Percentiles rank a stretch among this genome's conserved stretches.
Conservation (phyloP, 176 grass and related monocot genomes). For the Zoysia japonica region DNA sequence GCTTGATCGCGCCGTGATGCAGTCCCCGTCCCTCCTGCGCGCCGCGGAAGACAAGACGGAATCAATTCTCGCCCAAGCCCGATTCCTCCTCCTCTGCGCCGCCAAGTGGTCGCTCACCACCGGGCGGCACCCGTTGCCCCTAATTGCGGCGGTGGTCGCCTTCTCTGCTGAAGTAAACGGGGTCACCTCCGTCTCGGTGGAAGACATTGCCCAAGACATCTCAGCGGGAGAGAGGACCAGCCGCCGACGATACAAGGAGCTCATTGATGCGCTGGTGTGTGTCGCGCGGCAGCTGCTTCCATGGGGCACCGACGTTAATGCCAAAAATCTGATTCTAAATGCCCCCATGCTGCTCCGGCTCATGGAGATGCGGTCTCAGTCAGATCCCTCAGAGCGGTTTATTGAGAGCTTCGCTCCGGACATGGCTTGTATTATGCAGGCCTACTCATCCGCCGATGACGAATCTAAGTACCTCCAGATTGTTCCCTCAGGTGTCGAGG, state of each 20-base stretch:
- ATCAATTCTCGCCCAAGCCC: slow-evolving; percentile 51
- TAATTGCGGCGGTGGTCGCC: slow-evolving; percentile 51
- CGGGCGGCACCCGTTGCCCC: slow-evolving; percentile 56
- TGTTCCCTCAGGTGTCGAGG: neutral
- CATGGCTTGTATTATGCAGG: slow-evolving; percentile 36
- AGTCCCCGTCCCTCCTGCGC: slow-evolving; percentile 31
- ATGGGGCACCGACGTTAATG: slow-evolving; percentile 63
- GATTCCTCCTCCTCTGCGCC: slow-evolving; percentile 67
- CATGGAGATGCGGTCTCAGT: slow-evolving; percentile 61
- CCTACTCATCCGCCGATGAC: slow-evolving; percentile 11
- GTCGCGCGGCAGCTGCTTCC: slow-evolving; percentile 61
- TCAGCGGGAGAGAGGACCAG: slow-evolving; percentile 47
- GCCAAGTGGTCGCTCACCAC: slow-evolving; percentile 83
- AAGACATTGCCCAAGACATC: slow-evolving; percentile 58
- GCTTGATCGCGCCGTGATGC: slow-evolving; percentile 46
- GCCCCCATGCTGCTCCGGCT: slow-evolving; percentile 58
- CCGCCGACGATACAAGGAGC: slow-evolving; percentile 55
- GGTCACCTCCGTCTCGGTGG: slow-evolving; percentile 35
- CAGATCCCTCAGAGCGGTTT: slow-evolving; percentile 31
- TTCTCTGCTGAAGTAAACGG: slow-evolving; percentile 56
- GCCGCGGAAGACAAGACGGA: slow-evolving; percentile 32
- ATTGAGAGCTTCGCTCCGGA: slow-evolving; percentile 43
- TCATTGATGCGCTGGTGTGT: slow-evolving; percentile 47
- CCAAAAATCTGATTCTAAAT: slow-evolving; percentile 58
- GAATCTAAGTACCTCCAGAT: slow-evolving; percentile 58